These are phyloP conservation scores for Chondrus crispus DNA, from an alignment of 23 red algal genomes.

Conservation along the genomic window DNA sequence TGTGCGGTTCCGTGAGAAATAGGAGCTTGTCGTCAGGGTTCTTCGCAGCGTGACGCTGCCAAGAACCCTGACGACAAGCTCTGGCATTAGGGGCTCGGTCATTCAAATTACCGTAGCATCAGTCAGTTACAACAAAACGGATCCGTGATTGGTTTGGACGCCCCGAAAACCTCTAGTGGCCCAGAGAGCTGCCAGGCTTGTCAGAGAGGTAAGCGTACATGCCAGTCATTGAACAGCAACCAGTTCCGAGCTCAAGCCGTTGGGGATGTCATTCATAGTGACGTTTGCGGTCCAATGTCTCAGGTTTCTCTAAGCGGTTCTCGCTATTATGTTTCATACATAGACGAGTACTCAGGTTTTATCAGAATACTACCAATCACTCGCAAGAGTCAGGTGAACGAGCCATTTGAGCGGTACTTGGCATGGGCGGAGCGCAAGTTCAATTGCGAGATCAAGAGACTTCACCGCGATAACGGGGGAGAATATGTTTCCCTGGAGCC, in stretches of 20 bases:
- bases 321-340: constrained; percentile 4
- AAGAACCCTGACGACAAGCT: not conserved
- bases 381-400: not conserved
- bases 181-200: not conserved
- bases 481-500: not conserved
- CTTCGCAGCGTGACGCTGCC: not conserved
- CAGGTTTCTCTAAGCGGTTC: not conserved
- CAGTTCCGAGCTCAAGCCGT: not conserved
- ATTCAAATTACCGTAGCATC: not conserved
- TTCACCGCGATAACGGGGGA: not conserved
- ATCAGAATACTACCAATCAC: not conserved
- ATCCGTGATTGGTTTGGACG: not conserved
- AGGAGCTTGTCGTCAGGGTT: not conserved
- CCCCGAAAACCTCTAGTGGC: not conserved
- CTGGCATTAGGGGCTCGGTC: not conserved
- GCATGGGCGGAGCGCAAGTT: constrained; percentile 10
- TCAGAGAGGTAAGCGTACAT: not conserved
- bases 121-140: not conserved
- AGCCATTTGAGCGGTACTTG: not conserved
- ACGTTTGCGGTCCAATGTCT: not conserved
- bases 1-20: not conserved
- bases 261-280: not conserved
- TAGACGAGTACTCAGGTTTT: constrained; percentile 9
- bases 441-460: not conserved
- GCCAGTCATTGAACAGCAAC: not conserved